These are phyloP conservation scores for Cavenderia fasciculata DNA, from an alignment of 78 protist species.

Conservation along the genomic window DNA sequence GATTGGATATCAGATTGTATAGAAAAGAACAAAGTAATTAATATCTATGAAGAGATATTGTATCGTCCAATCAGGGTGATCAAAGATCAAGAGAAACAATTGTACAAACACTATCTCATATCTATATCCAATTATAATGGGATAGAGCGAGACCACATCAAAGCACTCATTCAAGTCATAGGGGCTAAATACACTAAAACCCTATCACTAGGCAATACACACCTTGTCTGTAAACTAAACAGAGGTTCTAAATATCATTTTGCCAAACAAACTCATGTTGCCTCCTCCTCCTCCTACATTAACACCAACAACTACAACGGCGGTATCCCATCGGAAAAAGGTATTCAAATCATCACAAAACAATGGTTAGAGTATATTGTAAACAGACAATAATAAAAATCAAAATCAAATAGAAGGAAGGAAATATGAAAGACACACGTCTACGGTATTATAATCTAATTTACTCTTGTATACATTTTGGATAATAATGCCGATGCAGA, in stretches of 20 bases:
- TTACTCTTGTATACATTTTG: no score
- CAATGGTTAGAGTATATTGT: constrained; percentile 26
- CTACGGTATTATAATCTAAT: no score
- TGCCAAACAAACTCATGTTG: no score
- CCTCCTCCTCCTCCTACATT: no score
- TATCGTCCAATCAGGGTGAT: constrained; percentile 12
- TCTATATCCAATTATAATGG: constrained; percentile 2
- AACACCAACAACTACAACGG: no score
- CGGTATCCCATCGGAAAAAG: background rate
- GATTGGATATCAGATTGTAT: constrained; percentile 15
- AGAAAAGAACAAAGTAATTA: background rate
- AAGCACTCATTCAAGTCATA: constrained; percentile 6
- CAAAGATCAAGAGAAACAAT: background rate
- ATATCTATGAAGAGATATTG: background rate
- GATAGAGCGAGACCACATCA: constrained; percentile 15
- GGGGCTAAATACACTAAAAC: background rate
- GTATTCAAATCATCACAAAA: background rate
- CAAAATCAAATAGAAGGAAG: no score
- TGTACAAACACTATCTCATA: constrained; percentile 4
- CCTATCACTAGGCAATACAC: background rate
- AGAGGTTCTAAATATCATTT: constrained; percentile 12
- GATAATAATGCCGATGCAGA: no score
- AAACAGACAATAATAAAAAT: no score
- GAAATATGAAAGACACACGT: no score
- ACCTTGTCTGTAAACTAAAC: background rate